These are phyloP conservation scores for Echium plantagineum DNA, from an alignment of 257 asterid species.

Conservation along the genomic window DNA sequence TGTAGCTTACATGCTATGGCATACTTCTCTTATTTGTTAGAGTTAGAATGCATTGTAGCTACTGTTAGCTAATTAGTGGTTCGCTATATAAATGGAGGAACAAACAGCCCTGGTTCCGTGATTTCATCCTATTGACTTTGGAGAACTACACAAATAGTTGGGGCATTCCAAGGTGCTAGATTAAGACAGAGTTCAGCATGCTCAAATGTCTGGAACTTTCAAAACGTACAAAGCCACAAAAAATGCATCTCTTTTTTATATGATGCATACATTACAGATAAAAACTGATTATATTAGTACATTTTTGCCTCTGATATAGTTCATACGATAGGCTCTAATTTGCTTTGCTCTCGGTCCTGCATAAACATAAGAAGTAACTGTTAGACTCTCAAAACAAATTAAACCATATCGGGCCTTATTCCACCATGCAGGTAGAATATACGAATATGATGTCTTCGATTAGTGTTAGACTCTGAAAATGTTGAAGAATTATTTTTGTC, in stretches of 20 bases:
- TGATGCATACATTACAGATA: not conserved
- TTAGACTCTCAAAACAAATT: not conserved
- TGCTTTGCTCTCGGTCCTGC: conserved; percentile 22
- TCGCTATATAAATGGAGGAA: no score
- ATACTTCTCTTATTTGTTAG: not conserved
- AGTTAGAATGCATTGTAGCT: not conserved
- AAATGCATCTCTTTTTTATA: not conserved
- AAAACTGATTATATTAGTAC: no score
- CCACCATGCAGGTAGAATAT: no score
- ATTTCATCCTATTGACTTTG: not conserved
- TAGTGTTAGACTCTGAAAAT: conserved; percentile 4
- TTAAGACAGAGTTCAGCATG: not conserved
- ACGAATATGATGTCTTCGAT: no score
- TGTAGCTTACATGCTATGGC: not conserved
- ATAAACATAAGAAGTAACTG: conserved; percentile 5
- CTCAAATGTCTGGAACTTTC: no score
- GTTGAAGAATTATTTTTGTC: not conserved
- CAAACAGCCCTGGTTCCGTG: not conserved
- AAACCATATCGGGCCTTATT: no score
- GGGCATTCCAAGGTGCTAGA: not conserved
- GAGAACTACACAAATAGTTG: not conserved
- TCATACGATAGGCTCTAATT: conserved; percentile 5
- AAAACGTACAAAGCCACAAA: not conserved
- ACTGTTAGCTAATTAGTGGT: not conserved
- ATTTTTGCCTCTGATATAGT: no score